phyloP scores from a whole-genome alignment of 1,284 basidiomycete species.

The Dichomitus squalens region DNA sequence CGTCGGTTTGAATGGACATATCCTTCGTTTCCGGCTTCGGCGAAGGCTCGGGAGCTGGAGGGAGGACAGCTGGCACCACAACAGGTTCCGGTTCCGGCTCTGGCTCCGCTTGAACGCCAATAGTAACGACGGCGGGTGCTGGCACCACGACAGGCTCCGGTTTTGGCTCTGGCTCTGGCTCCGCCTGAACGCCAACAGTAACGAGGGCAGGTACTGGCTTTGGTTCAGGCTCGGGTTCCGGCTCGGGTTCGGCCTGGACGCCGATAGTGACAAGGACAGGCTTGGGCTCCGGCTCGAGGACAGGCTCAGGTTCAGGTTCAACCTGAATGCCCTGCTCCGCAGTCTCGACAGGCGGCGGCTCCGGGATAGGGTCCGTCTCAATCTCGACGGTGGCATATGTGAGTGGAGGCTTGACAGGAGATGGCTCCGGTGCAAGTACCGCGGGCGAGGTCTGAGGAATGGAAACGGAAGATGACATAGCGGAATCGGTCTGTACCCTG shows the following conservation, averaged over 20 bases:
- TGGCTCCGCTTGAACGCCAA: slow-evolving; percentile 20
- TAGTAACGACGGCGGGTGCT: neutral
- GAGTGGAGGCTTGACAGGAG: slow-evolving; percentile 10
- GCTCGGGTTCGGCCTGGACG: slow-evolving; percentile 51
- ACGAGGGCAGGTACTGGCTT: slow-evolving; percentile 36
- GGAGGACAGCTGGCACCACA: neutral
- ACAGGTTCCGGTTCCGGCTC: slow-evolving; percentile 53
- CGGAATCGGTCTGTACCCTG: slow-evolving; percentile 40
- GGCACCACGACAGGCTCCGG: slow-evolving; percentile 32
- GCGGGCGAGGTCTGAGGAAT: slow-evolving; percentile 19
- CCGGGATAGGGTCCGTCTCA: slow-evolving; percentile 20
- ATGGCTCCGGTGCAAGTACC: slow-evolving; percentile 4
- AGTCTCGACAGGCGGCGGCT: slow-evolving; percentile 12
- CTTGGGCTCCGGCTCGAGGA: slow-evolving; percentile 57
- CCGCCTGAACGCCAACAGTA: neutral
- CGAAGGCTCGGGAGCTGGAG: slow-evolving; percentile 22
- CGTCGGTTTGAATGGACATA: slow-evolving; percentile 78
- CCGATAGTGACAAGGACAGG: slow-evolving; percentile 80
- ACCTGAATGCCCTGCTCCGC: slow-evolving; percentile 23
- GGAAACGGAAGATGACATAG: slow-evolving; percentile 25
- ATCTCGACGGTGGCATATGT: slow-evolving; percentile 44
- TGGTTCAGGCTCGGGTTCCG: slow-evolving; percentile 36
- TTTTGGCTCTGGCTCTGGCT: slow-evolving; percentile 28
- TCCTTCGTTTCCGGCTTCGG: slow-evolving; percentile 67
- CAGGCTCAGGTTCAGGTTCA: slow-evolving; percentile 28